Conservation (phyloP, 179 eudicot species). For the Corrigiola litoralis region DNA sequence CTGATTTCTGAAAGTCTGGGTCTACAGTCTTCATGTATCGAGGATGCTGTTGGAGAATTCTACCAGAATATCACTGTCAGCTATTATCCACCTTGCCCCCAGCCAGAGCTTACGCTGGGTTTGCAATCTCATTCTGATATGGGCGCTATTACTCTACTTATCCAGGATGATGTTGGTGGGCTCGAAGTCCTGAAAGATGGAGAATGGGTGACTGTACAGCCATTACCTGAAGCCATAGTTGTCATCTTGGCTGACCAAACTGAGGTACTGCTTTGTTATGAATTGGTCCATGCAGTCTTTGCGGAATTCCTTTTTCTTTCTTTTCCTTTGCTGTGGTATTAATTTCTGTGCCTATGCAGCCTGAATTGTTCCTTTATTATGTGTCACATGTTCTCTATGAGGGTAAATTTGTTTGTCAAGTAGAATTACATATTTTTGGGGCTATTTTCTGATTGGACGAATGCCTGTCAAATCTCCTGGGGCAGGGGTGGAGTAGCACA, state of each 20-base stretch:
- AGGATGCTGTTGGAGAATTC: constrained; percentile 74
- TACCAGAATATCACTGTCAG: constrained; percentile 93
- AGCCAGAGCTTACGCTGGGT: constrained; percentile 93
- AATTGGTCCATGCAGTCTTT: neutral
- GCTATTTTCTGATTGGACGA: neutral
- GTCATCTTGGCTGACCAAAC: constrained; percentile 94
- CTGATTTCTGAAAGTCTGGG: constrained; percentile 66
- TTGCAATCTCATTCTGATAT: constrained; percentile 94
- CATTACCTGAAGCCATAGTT: constrained; percentile 67
- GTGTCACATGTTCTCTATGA: neutral
- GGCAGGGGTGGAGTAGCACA: too few species aligned
- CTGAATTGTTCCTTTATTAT: neutral
- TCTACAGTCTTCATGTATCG: constrained; percentile 48
- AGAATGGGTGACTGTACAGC: constrained; percentile 76
- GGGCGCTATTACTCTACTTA: constrained; percentile 80
- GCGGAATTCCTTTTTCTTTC: neutral
- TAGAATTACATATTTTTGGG: neutral
- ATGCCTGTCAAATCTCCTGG: too few species aligned
- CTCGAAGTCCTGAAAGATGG: constrained; percentile 81
- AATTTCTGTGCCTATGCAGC: neutral
- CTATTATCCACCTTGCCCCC: constrained; percentile 93
- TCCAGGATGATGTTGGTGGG: constrained; percentile 91
- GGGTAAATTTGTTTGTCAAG: neutral
- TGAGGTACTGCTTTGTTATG: constrained; percentile 51
- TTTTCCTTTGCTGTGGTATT: neutral